A percentile compares a stretch with the other conserved stretches of the same genome.
These are phyloP conservation scores for Annulohypoxylon moriforme DNA, from an alignment of 495 filamentous ascomycete genomes.

Conservation along the genomic window DNA sequence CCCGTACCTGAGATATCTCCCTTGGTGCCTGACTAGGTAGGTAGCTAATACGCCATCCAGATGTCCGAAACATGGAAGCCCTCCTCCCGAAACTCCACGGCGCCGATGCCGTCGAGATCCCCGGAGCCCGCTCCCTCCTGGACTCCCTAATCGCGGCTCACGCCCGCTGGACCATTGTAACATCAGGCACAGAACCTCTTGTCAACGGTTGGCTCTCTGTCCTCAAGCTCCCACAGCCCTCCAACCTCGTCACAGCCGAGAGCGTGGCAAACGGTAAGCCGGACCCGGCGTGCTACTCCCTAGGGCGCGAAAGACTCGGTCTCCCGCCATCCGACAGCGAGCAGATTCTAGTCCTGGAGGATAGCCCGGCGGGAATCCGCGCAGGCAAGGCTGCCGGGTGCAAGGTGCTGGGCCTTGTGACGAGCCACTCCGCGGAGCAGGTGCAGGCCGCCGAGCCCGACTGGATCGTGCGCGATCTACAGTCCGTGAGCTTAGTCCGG, in stretches of 20 bases:
- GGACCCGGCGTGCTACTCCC: conserved; percentile 82
- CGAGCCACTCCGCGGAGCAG: conserved; percentile 80
- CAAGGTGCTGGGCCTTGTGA: conserved; percentile 86
- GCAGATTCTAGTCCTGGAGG: conserved; percentile 84
- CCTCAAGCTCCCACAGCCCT: conserved; percentile 76
- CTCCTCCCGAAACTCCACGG: conserved; percentile 81
- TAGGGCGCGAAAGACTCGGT: conserved; percentile 73
- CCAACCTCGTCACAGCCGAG: conserved; percentile 84
- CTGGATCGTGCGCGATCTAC: conserved; percentile 86
- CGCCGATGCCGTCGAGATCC: conserved; percentile 82
- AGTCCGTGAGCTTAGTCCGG: conserved; percentile 70
- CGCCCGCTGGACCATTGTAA: conserved; percentile 91
- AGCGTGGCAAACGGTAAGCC: conserved; percentile 90
- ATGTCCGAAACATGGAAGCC: conserved; percentile 81
- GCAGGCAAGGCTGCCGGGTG: conserved; percentile 92
- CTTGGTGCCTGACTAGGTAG: background rate
- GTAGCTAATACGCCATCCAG: conserved; percentile 56
- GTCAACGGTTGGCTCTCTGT: conserved; percentile 88
- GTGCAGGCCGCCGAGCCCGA: conserved; percentile 80
- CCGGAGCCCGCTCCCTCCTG: conserved; percentile 67
- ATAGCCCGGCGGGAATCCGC: conserved; percentile 89
- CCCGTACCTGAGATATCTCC: background rate
- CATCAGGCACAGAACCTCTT: conserved; percentile 84
- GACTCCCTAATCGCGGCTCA: conserved; percentile 53
- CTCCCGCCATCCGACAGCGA: conserved; percentile 51